phyloP scores from a whole-genome alignment of 2,329 filamentous ascomycete genomes.

The Penicillium hesseltinei region DNA sequence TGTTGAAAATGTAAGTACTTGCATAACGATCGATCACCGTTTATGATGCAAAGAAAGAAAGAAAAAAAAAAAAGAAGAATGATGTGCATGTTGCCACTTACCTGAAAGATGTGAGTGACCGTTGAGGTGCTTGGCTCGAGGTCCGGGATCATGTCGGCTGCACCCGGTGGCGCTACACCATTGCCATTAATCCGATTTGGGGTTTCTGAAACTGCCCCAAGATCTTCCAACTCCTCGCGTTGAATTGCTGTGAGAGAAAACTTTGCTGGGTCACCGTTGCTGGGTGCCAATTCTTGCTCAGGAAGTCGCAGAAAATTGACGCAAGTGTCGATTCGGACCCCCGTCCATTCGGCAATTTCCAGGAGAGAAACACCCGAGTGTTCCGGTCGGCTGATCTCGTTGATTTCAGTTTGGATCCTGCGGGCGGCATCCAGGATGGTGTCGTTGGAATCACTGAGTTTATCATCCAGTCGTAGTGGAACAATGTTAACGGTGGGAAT shows the following conservation, averaged over 20 bases:
- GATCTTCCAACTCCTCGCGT: conserved; percentile 11
- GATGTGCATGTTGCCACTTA: conserved; percentile 16
- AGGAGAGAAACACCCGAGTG: conserved; percentile 63
- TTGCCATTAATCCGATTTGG: conserved; percentile 12
- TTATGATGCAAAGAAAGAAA: not conserved
- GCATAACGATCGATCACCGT: conserved; percentile 13
- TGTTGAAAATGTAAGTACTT: conserved; percentile 17
- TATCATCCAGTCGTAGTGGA: conserved; percentile 60
- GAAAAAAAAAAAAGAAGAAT: too few species aligned
- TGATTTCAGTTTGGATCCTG: conserved; percentile 66
- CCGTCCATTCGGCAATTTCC: conserved; percentile 75
- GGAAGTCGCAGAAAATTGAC: conserved; percentile 75
- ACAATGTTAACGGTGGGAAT: conserved; percentile 78
- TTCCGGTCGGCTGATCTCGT: conserved; percentile 55
- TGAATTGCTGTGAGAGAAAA: conserved; percentile 12
- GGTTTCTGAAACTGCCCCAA: not conserved
- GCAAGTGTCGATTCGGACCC: conserved; percentile 66
- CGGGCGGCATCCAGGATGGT: conserved; percentile 53
- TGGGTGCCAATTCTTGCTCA: conserved; percentile 22
- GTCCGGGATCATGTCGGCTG: conserved; percentile 1
- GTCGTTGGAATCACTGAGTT: conserved; percentile 19
- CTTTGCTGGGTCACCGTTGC: not conserved
- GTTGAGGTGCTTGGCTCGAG: conserved; percentile 6
- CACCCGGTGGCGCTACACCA: conserved; percentile 7
- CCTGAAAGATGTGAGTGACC: conserved; percentile 16